These are phyloP conservation scores for Fusarium vanettenii DNA, from an alignment of 2,329 filamentous ascomycete genomes.

Conservation along the genomic window DNA sequence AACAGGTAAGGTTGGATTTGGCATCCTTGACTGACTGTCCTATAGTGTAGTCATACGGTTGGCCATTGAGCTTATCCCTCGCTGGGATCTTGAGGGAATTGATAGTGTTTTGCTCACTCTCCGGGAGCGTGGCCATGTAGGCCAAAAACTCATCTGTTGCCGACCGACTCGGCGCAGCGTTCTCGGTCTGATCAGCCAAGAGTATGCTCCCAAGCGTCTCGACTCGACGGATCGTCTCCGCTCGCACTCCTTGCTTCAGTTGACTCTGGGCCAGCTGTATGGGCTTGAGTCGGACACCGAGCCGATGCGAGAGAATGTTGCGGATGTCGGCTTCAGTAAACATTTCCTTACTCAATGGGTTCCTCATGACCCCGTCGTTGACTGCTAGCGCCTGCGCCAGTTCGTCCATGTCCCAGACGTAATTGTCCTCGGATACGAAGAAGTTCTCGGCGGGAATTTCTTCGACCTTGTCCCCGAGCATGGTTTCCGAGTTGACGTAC, in stretches of 20 bases:
- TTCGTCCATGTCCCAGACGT: constrained; percentile 1
- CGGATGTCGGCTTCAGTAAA: constrained; percentile 1
- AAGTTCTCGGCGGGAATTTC: not conserved
- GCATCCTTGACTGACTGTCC: constrained; percentile 2
- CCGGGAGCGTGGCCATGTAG: not conserved
- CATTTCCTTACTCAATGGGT: constrained; percentile 1
- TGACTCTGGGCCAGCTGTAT: constrained; percentile 1
- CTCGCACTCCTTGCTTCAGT: not conserved
- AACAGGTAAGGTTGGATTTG: not conserved
- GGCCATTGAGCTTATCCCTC: not conserved
- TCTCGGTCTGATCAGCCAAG: not conserved
- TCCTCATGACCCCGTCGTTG: constrained; percentile 5
- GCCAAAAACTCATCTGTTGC: constrained; percentile 1
- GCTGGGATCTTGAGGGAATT: constrained; percentile 3
- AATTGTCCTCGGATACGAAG: not conserved
- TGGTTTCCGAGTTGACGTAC: constrained; percentile 1
- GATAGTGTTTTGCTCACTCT: not conserved
- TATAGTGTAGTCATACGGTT: not conserved
- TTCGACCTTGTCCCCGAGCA: not conserved
- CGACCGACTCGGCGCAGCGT: not conserved
- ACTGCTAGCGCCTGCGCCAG: not conserved
- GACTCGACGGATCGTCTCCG: not conserved
- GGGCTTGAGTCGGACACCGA: not conserved
- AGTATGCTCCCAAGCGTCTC: not conserved
- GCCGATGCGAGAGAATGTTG: not conserved